phyloP scores from a whole-genome alignment of 179 eudicot species.

The Actinidia arguta region DNA sequence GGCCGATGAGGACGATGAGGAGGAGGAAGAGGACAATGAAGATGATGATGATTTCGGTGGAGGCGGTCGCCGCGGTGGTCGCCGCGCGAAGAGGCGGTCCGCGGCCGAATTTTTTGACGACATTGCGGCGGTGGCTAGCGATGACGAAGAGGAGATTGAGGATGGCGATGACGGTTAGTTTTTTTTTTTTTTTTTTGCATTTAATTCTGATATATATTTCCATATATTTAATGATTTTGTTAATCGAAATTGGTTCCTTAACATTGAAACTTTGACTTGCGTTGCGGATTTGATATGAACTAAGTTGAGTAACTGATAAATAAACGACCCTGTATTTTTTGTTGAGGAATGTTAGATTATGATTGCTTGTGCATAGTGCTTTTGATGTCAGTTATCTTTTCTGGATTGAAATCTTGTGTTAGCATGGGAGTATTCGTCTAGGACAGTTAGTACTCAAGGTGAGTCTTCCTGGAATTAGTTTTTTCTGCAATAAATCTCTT shows the following conservation, averaged over 20 bases:
- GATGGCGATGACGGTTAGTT: conserved; percentile 95
- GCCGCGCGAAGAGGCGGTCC: conserved; percentile 36
- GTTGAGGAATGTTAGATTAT: too few relatives aligned
- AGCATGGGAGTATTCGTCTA: too few relatives aligned
- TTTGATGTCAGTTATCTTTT: too few relatives aligned
- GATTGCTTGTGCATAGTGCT: too few relatives aligned
- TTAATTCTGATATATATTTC: neutral
- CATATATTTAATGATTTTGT: neutral
- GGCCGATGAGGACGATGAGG: conserved; percentile 88
- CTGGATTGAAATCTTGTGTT: too few relatives aligned
- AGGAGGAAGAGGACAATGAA: conserved; percentile 57
- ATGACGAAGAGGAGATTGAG: conserved; percentile 88
- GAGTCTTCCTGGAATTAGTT: neutral
- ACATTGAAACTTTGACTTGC: too few relatives aligned
- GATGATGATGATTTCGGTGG: conserved; percentile 35
- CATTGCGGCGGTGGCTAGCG: conserved; percentile 75
- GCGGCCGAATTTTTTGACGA: conserved; percentile 65
- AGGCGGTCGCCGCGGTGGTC: conserved; percentile 32
- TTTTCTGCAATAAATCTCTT: neutral
- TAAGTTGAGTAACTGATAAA: neutral
- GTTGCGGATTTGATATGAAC: neutral
- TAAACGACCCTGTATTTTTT: neutral
- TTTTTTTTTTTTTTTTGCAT: conserved; percentile 10
- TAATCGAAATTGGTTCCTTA: too few relatives aligned
- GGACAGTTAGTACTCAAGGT: too few relatives aligned